A percentile compares a stretch with the other conserved stretches of the same genome.
These are phyloP conservation scores for Ganoderma lingzhi DNA, from an alignment of 1,284 basidiomycete species.

Conservation along the genomic window DNA sequence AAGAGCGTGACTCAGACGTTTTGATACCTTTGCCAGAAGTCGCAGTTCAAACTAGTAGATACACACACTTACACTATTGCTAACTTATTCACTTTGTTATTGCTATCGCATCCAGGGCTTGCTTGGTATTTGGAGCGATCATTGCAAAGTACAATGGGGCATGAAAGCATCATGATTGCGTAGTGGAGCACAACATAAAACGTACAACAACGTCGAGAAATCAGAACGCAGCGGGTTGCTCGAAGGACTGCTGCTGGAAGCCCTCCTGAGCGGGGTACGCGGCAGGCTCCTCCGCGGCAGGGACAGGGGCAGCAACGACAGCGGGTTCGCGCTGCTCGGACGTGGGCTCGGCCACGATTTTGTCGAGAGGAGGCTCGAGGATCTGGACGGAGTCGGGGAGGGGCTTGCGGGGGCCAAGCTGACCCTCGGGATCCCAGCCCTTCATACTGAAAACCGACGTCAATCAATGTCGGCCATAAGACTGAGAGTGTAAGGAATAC, in stretches of 20 bases:
- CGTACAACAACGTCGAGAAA: conserved; percentile 27
- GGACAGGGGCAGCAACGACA: conserved; percentile 55
- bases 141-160: conserved; percentile 15
- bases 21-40: conserved; percentile 7
- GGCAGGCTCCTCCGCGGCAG: conserved; percentile 60
- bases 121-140: not conserved
- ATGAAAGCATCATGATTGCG: conserved; percentile 27
- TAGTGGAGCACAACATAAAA: conserved; percentile 22
- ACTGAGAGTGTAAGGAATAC: conserved; percentile 38
- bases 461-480: conserved; percentile 8
- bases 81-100: conserved; percentile 4
- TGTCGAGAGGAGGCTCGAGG: conserved; percentile 85
- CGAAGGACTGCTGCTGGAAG: conserved; percentile 45
- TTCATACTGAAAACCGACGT: conserved; percentile 79
- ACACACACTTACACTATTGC: not conserved
- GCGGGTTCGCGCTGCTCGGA: conserved; percentile 82
- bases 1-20: conserved; percentile 49
- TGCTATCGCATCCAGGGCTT: not conserved
- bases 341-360: conserved; percentile 79
- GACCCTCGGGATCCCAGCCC: conserved; percentile 92
- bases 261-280: conserved; percentile 47
- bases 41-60: not conserved
- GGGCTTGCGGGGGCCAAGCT: conserved; percentile 90
- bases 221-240: conserved; percentile 45
- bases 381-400: conserved; percentile 97